These are phyloP conservation scores for Microascus cirrosus DNA, from an alignment of 2,329 filamentous ascomycete species.

Conservation along the genomic window DNA sequence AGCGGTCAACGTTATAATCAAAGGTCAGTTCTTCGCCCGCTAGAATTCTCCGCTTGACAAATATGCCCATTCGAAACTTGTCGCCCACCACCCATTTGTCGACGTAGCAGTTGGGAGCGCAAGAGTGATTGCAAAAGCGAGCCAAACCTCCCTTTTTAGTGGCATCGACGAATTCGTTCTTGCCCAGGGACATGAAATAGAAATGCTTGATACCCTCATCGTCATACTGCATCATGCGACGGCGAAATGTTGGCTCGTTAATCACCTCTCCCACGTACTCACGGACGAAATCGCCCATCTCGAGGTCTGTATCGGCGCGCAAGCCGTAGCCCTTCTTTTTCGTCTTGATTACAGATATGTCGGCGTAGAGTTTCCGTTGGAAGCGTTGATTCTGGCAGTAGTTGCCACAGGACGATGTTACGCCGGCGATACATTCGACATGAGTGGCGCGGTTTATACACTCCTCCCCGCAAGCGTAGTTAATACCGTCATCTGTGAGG, in stretches of 20 bases:
- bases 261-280: constrained; percentile 99
- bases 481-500: constrained; percentile 46
- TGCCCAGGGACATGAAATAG: constrained; percentile 98
- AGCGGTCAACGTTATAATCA: constrained; percentile 98
- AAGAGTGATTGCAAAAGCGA: constrained; percentile 97
- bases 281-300: constrained; percentile 84
- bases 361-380: constrained; percentile 77
- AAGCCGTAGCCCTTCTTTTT: constrained; percentile 96
- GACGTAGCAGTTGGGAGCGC: constrained; percentile 97
- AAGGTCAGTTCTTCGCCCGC: constrained; percentile 93
- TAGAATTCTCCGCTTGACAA: constrained; percentile 73
- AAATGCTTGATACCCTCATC: constrained; percentile 97
- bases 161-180: constrained; percentile 93
- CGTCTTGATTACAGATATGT: constrained; percentile 92
- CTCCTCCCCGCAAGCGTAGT: constrained; percentile 86
- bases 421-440: constrained; percentile 79
- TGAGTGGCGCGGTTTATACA: constrained; percentile 98
- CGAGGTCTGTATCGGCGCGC: constrained; percentile 66
- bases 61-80: constrained; percentile 98
- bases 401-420: constrained; percentile 71
- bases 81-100: constrained; percentile 99
- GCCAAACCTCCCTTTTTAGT: constrained; percentile 94
- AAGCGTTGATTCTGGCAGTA: constrained; percentile 93
- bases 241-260: constrained; percentile 79
- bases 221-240: constrained; percentile 87